These are phyloP conservation scores for Ganoderma sinense DNA, from an alignment of 1,284 basidiomycete species.

Conservation along the genomic window DNA sequence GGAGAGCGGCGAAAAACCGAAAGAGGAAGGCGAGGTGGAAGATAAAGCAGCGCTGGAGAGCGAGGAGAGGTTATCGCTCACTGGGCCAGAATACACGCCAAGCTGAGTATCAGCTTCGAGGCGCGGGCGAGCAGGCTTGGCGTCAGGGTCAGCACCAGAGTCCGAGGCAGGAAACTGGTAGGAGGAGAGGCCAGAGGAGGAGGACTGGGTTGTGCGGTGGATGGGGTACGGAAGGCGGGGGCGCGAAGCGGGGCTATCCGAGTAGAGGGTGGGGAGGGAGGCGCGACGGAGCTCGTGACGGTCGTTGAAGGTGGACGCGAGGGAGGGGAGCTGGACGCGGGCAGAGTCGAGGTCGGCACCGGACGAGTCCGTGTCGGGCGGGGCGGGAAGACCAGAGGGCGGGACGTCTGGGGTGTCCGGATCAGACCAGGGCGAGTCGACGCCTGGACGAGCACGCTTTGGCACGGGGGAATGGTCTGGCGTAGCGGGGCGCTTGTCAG, in stretches of 20 bases:
- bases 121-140: constrained; percentile 50
- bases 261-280: constrained; percentile 66
- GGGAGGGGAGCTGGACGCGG: constrained; percentile 76
- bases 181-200: constrained; percentile 57
- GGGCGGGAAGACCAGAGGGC: constrained; percentile 34
- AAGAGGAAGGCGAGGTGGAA: constrained; percentile 45
- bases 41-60: constrained; percentile 40
- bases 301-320: constrained; percentile 73
- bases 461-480: constrained; percentile 61
- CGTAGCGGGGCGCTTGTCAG: constrained; percentile 63
- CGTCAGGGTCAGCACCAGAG: constrained; percentile 41
- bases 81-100: constrained; percentile 45
- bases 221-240: constrained; percentile 44
- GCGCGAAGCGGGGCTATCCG: constrained; percentile 51
- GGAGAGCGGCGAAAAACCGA: constrained; percentile 47
- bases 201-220: constrained; percentile 56
- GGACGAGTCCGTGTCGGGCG: constrained; percentile 34
- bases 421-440: constrained; percentile 45
- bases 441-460: constrained; percentile 48
- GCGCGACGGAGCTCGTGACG: constrained; percentile 63
- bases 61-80: constrained; percentile 50
- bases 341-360: constrained; percentile 45
- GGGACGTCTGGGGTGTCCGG: constrained; percentile 61
- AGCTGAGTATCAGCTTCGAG: constrained; percentile 60
- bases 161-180: constrained; percentile 69